Conservation (phyloP, 176 grass and related monocot genomes). For the Triticum urartu region DNA sequence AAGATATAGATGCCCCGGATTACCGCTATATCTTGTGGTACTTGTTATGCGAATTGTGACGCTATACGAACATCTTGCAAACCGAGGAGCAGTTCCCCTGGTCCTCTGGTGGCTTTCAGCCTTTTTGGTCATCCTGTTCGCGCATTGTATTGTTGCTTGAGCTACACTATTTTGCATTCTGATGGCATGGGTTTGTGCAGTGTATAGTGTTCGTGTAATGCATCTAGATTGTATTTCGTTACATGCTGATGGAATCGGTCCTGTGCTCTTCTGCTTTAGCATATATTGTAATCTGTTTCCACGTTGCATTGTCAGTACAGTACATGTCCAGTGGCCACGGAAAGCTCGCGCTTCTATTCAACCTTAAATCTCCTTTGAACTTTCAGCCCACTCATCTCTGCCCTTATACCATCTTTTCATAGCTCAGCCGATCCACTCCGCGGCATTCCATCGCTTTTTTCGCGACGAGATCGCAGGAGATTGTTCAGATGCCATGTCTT, state of each 20-base stretch:
- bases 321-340: neutral
- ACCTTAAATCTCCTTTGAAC: neutral
- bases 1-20: no score
- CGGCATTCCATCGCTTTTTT: neutral
- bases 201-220: no score
- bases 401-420: constrained; percentile 12
- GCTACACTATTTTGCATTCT: neutral
- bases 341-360: constrained; percentile 4
- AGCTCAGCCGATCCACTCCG: neutral
- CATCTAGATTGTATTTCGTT: neutral
- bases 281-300: constrained; percentile 5
- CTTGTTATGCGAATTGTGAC: no score
- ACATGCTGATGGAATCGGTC: constrained; percentile 24
- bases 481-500: constrained; percentile 23
- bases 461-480: neutral
- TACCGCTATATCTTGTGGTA: no score
- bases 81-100: no score
- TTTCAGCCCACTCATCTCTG: neutral
- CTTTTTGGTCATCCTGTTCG: no score
- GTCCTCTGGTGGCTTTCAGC: no score
- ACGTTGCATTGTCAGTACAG: neutral
- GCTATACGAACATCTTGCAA: no score
- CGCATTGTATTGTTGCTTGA: no score
- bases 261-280: constrained; percentile 28
- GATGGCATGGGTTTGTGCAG: no score